Conservation (phyloP, 139 green algal species). For the Nannochloris sp. region DNA sequence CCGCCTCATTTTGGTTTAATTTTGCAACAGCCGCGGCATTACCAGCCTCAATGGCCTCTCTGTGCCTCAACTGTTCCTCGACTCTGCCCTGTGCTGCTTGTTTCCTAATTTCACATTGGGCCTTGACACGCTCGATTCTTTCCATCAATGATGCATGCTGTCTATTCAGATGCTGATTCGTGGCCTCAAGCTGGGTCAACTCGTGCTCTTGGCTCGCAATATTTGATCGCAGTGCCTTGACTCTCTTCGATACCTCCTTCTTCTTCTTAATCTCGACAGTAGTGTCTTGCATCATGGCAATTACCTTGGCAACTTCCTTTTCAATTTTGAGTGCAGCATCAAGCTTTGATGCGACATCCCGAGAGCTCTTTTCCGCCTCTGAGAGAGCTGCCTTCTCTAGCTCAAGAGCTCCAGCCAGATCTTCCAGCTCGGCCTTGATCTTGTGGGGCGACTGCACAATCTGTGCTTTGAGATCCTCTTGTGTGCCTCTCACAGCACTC, state of each 20-base stretch:
- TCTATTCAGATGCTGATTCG: slow-evolving; percentile 41
- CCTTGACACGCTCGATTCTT: slow-evolving; percentile 47
- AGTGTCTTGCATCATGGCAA: slow-evolving; percentile 53
- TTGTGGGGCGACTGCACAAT: slow-evolving; percentile 64
- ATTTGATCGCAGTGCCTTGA: slow-evolving; percentile 20
- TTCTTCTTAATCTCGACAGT: slow-evolving; percentile 49
- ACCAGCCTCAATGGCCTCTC: slow-evolving; percentile 66
- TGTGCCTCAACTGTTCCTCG: slow-evolving; percentile 62
- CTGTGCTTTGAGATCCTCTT: slow-evolving; percentile 51
- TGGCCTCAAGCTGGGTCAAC: slow-evolving; percentile 38
- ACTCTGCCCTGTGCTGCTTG: slow-evolving; percentile 60
- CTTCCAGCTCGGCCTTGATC: slow-evolving; percentile 28
- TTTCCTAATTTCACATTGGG: slow-evolving; percentile 52
- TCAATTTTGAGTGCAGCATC: slow-evolving; percentile 48
- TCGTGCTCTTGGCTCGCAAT: slow-evolving; percentile 37
- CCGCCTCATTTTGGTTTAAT: slow-evolving; percentile 58
- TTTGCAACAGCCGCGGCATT: slow-evolving; percentile 52
- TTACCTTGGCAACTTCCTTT: slow-evolving; percentile 46
- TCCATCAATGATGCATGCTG: slow-evolving; percentile 53
- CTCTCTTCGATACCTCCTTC: slow-evolving; percentile 52
- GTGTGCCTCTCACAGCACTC: slow-evolving; percentile 35
- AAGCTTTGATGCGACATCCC: slow-evolving; percentile 33
- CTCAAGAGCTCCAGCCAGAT: slow-evolving; percentile 32
- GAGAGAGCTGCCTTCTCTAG: slow-evolving; percentile 23
- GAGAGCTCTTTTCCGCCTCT: slow-evolving; percentile 26